Percentiles rank a stretch among this genome's conserved stretches.
Conservation (phyloP, 768 basidiomycete genomes). For the Boletus insuetus region DNA sequence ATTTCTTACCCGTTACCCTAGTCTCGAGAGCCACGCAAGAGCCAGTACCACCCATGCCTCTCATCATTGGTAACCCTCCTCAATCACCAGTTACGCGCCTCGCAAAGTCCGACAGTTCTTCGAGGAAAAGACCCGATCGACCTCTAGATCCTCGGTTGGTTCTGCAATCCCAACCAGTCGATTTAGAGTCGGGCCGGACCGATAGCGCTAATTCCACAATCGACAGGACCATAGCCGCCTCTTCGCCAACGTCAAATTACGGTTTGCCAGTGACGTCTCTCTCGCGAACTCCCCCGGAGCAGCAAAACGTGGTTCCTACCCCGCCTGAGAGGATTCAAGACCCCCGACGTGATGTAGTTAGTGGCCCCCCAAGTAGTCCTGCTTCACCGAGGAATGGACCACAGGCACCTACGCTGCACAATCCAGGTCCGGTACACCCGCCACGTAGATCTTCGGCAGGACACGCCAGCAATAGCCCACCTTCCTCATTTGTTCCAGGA, state of each 20-base stretch:
- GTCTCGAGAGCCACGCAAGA: conserved; percentile 60
- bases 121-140: conserved; percentile 22
- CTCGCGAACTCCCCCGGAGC: conserved; percentile 5
- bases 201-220: not conserved
- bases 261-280: not conserved
- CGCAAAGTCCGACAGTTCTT: not conserved
- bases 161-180: conserved; percentile 1
- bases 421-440: conserved; percentile 16
- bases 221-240: not conserved
- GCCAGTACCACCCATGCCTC: conserved; percentile 66
- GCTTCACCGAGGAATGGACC: conserved; percentile 7
- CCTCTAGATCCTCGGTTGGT: conserved; percentile 16
- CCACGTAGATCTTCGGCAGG: conserved; percentile 25
- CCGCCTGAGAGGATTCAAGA: conserved; percentile 6
- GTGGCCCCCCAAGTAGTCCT: conserved; percentile 1
- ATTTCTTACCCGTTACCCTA: conserved; percentile 23
- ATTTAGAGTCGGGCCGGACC: not conserved
- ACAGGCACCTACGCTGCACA: conserved; percentile 21
- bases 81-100: conserved; percentile 19
- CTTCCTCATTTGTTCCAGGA: conserved; percentile 38
- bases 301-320: not conserved
- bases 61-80: conserved; percentile 37
- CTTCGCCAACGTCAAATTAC: conserved; percentile 4
- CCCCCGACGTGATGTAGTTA: not conserved
- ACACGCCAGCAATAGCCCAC: conserved; percentile 14